Conservation (phyloP, 257 asterid genomes). For the Orobanche coerulescens region DNA sequence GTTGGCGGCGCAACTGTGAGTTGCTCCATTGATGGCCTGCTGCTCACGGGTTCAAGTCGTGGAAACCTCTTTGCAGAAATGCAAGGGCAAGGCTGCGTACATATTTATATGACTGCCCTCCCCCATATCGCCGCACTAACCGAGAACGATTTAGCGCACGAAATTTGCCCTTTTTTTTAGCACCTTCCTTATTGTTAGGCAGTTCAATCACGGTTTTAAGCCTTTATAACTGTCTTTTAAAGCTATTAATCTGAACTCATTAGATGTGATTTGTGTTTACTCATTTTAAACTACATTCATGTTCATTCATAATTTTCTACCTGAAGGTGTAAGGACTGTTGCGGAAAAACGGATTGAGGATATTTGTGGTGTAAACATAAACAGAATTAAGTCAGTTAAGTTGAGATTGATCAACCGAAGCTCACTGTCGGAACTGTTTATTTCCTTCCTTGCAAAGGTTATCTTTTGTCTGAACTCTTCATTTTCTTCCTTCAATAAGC, state of each 20-base stretch:
- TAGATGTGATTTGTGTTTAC: not conserved
- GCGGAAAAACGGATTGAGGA: conserved; percentile 74
- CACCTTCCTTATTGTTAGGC: conserved; percentile 6
- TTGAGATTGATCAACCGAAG: conserved; percentile 54
- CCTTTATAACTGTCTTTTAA: not conserved
- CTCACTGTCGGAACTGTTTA: conserved; percentile 67
- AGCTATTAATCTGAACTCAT: not conserved
- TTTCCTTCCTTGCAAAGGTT: conserved; percentile 82
- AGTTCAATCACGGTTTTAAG: conserved; percentile 12
- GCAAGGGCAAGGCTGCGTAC: no score
- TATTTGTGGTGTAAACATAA: conserved; percentile 52
- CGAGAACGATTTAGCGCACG: no score
- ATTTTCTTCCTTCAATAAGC: conserved; percentile 49
- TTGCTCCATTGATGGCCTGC: no score
- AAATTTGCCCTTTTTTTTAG: no score
- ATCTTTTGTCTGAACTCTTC: conserved; percentile 61
- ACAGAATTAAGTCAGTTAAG: conserved; percentile 41
- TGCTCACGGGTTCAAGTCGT: no score
- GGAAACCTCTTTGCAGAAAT: no score
- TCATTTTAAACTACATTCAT: not conserved
- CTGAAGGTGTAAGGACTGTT: conserved; percentile 67
- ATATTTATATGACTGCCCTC: no score
- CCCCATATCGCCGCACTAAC: no score
- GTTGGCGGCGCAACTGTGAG: no score
- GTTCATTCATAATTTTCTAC: conserved; percentile 24